These are phyloP conservation scores for Jatropha curcas DNA, from an alignment of 345 rosid genomes.

Conservation along the genomic window DNA sequence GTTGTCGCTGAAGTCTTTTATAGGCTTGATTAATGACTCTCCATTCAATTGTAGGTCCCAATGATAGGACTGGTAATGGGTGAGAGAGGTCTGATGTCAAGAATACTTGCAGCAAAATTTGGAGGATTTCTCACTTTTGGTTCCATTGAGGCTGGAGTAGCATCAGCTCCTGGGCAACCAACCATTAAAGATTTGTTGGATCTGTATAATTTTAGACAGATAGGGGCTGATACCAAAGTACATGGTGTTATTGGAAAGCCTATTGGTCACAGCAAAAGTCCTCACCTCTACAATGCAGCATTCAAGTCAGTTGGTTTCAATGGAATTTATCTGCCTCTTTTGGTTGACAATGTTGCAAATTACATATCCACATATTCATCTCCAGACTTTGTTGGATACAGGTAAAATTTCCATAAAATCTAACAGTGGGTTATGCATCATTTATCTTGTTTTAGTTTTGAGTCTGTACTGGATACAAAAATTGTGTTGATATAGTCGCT, in stretches of 20 bases:
- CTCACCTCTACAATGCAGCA: slow-evolving; percentile 56
- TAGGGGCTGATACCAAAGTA: slow-evolving; percentile 58
- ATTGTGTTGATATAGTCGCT: neutral
- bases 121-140: slow-evolving; percentile 70
- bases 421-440: neutral
- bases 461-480: too few species aligned
- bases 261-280: slow-evolving; percentile 65
- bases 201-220: slow-evolving; percentile 50
- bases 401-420: slow-evolving; percentile 32
- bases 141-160: slow-evolving; percentile 44
- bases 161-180: slow-evolving; percentile 66
- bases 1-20: neutral
- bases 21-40: slow-evolving; percentile 10
- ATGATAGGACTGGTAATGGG: slow-evolving; percentile 62
- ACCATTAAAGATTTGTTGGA: slow-evolving; percentile 49
- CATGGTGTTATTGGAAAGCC: slow-evolving; percentile 71
- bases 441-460: neutral
- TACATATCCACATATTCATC: slow-evolving; percentile 46
- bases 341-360: slow-evolving; percentile 53
- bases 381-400: slow-evolving; percentile 56
- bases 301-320: slow-evolving; percentile 49
- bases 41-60: slow-evolving; percentile 44
- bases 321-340: slow-evolving; percentile 57
- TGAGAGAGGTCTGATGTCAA: slow-evolving; percentile 58
- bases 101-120: slow-evolving; percentile 55